These are phyloP conservation scores for Neltuma alba DNA, from an alignment of 306 rosid genomes.

Conservation along the genomic window DNA sequence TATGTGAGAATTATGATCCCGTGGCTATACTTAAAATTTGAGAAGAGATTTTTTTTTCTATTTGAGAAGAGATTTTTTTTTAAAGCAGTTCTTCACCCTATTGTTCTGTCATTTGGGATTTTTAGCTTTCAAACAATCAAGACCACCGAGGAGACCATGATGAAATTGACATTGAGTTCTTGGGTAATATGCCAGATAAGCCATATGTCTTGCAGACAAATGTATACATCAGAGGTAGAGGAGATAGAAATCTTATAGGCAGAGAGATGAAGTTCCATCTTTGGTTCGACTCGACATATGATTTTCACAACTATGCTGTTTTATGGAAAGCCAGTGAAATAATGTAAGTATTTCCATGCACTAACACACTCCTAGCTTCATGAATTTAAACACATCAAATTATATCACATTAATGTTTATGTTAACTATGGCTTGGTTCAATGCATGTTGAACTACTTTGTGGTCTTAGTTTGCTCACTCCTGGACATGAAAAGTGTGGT, in stretches of 20 bases:
- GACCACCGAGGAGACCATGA: slow-evolving; percentile 83
- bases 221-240: slow-evolving; percentile 88
- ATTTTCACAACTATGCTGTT: slow-evolving; percentile 80
- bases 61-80: too few species aligned
- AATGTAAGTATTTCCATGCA: slow-evolving; percentile 54
- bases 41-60: not conserved
- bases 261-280: slow-evolving; percentile 84
- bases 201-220: slow-evolving; percentile 91
- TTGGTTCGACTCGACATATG: slow-evolving; percentile 92
- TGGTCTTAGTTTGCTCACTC: too few species aligned
- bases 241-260: slow-evolving; percentile 72
- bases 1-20: slow-evolving; percentile 58
- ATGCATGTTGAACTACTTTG: not conserved
- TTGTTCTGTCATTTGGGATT: slow-evolving; percentile 24
- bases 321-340: slow-evolving; percentile 82
- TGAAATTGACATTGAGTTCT: slow-evolving; percentile 87
- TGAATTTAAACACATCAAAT: not conserved
- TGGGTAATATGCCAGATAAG: slow-evolving; percentile 78
- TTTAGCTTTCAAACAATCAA: slow-evolving; percentile 90
- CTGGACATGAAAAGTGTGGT: too few species aligned
- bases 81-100: not conserved
- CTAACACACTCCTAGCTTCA: not conserved
- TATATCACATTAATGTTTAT: not conserved
- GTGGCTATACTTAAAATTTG: not conserved
- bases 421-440: not conserved